Percentiles rank a stretch among this genome's conserved stretches.
These are phyloP conservation scores for Cutaneotrichosporon sp. DNA, from an alignment of 1,284 basidiomycete species.

Conservation along the genomic window DNA sequence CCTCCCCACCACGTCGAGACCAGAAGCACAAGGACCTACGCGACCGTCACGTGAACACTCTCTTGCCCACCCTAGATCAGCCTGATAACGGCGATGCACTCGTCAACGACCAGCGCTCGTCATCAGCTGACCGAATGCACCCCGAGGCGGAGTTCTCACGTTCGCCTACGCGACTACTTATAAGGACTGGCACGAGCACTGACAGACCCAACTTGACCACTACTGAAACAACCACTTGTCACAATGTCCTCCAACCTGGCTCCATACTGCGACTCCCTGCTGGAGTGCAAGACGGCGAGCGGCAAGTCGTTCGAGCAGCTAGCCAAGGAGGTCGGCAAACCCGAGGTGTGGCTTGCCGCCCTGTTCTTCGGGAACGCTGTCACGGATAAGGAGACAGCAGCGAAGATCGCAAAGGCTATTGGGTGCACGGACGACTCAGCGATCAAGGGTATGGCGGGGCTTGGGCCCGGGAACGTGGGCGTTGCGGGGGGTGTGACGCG, in stretches of 20 bases:
- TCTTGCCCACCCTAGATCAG: too few relatives aligned
- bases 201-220: too few relatives aligned
- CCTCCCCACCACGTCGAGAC: too few relatives aligned
- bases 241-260: constrained; percentile 23
- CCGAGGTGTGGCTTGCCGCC: constrained; percentile 84
- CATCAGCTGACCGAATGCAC: too few relatives aligned
- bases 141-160: too few relatives aligned
- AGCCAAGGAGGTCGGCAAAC: constrained; percentile 62
- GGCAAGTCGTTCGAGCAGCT: constrained; percentile 70
- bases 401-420: constrained; percentile 68
- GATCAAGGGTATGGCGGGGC: constrained; percentile 24
- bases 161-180: too few relatives aligned
- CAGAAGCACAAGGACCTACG: too few relatives aligned
- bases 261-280: constrained; percentile 24
- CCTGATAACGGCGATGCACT: too few relatives aligned
- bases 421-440: constrained; percentile 53
- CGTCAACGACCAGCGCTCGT: too few relatives aligned
- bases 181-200: too few relatives aligned
- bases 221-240: too few relatives aligned
- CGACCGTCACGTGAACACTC: too few relatives aligned
- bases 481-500: constrained; percentile 33
- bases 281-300: constrained; percentile 39
- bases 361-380: constrained; percentile 85
- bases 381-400: constrained; percentile 56
- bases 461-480: constrained; percentile 24